These are phyloP conservation scores for Cyphellophora europaea DNA, from an alignment of 2,329 filamentous ascomycete genomes.

Conservation along the genomic window DNA sequence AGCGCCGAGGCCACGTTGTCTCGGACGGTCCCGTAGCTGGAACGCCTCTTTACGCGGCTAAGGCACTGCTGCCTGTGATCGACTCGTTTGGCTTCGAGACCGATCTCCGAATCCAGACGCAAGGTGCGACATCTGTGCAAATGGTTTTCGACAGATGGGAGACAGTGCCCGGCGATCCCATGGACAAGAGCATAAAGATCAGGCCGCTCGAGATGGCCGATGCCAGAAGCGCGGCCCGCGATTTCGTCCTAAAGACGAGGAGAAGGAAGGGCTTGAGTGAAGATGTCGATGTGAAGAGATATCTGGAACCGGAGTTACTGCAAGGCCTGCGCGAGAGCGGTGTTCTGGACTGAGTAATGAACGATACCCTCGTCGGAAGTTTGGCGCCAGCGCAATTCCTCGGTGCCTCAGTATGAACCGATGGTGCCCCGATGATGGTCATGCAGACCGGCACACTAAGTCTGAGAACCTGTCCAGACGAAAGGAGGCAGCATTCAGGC, in stretches of 20 bases:
- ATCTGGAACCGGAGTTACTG: slow-evolving; percentile 90
- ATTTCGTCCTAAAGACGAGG: slow-evolving; percentile 95
- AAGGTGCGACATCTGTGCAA: slow-evolving; percentile 82
- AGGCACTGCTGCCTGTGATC: slow-evolving; percentile 86
- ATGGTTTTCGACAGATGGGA: slow-evolving; percentile 94
- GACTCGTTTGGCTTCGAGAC: slow-evolving; percentile 98
- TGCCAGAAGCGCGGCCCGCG: slow-evolving; percentile 80
- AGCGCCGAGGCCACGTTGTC: slow-evolving; percentile 82
- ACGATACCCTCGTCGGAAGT: too few relatives aligned
- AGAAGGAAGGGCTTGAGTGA: slow-evolving; percentile 88
- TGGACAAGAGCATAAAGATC: slow-evolving; percentile 76
- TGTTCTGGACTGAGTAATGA: slow-evolving; percentile 64
- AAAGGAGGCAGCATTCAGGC: too few relatives aligned
- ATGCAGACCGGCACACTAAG: too few relatives aligned
- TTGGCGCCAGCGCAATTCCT: too few relatives aligned
- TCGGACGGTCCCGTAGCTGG: slow-evolving; percentile 91
- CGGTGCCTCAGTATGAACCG: too few relatives aligned
- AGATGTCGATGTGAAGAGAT: slow-evolving; percentile 92
- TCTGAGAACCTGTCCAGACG: too few relatives aligned
- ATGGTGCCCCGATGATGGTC: too few relatives aligned
- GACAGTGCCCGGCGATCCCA: slow-evolving; percentile 88
- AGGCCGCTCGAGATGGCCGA: slow-evolving; percentile 78
- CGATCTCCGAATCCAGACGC: slow-evolving; percentile 88
- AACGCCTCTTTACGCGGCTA: slow-evolving; percentile 85
- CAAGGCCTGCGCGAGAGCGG: slow-evolving; percentile 80